A percentile compares a stretch with the other conserved stretches of the same genome.
Evolutionary conservation across 331 rosid genomes (phyloP).

Genomic region (Pyracantha coccinea): DNA sequence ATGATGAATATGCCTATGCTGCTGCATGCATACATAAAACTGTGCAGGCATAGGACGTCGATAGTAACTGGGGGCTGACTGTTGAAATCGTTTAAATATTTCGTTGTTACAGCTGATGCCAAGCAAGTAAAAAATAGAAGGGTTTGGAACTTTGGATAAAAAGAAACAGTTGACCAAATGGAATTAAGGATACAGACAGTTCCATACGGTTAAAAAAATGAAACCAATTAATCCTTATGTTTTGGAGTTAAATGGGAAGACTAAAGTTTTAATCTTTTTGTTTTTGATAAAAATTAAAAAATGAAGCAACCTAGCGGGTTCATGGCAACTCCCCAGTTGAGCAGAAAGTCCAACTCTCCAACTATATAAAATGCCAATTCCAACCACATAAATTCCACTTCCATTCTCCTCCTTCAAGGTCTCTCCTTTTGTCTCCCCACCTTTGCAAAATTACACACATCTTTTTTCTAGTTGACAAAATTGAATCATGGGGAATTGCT

Average conservation of each 20-base stretch:
- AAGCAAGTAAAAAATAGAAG: not conserved
- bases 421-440: not conserved
- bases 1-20: not conserved
- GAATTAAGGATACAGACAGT: not conserved
- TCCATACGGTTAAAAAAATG: no score
- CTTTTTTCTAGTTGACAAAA: not conserved
- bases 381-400: not conserved
- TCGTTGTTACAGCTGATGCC: not conserved
- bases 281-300: not conserved
- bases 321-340: constrained; percentile 3
- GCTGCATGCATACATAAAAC: not conserved
- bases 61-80: not conserved
- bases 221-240: not conserved
- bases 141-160: not conserved
- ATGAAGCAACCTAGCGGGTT: constrained; percentile 9
- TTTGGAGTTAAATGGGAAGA: not conserved
- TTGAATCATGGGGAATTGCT: constrained; percentile 48
- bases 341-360: not conserved
- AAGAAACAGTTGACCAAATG: not conserved
- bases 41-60: not conserved
- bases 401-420: not conserved
- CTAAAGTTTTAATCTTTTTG: not conserved
- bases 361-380: not conserved
- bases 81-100: not conserved
- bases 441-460: not conserved